A percentile compares a stretch with the other conserved stretches of the same genome.
Evolutionary conservation across 2,329 filamentous ascomycete species (phyloP).

Genomic region (Sclerotinia glacialis): DNA sequence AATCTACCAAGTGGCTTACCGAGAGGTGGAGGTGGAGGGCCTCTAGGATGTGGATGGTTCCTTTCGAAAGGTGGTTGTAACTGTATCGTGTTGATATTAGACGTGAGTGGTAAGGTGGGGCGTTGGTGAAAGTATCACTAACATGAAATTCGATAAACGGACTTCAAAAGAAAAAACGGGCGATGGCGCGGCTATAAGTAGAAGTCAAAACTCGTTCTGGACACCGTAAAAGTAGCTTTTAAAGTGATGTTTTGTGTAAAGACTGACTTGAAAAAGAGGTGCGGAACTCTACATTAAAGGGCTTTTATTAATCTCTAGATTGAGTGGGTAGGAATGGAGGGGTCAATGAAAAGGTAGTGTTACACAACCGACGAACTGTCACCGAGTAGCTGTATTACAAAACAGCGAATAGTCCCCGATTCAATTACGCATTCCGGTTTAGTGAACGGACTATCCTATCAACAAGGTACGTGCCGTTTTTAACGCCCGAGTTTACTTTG

Average conservation of each 20-base stretch:
- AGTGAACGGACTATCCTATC: not conserved
- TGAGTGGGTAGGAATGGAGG: not conserved
- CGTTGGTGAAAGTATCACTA: not conserved
- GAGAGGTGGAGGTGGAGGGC: not conserved
- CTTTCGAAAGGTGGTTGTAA: not conserved
- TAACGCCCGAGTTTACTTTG: constrained; percentile 3
- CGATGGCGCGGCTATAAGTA: constrained; percentile 12
- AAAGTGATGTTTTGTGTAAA: not conserved
- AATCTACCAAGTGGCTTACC: not conserved
- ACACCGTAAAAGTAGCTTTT: not conserved
- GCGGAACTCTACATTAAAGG: not conserved
- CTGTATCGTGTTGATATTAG: not conserved
- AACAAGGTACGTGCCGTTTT: constrained; percentile 7
- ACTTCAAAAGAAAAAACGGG: not conserved
- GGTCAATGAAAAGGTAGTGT: constrained; percentile 11
- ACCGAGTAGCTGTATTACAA: constrained; percentile 18
- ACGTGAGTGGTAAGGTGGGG: not conserved
- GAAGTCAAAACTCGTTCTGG: not conserved
- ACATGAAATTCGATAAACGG: not conserved
- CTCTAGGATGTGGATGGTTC: not conserved
- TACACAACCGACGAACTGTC: not conserved
- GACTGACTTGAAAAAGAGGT: not conserved
- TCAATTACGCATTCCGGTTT: not conserved
- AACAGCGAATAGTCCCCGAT: constrained; percentile 4
- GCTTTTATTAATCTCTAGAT: not conserved